Evolutionary conservation across 768 basidiomycete genomes (phyloP).

Genomic region (Gymnopilus dilepis): DNA sequence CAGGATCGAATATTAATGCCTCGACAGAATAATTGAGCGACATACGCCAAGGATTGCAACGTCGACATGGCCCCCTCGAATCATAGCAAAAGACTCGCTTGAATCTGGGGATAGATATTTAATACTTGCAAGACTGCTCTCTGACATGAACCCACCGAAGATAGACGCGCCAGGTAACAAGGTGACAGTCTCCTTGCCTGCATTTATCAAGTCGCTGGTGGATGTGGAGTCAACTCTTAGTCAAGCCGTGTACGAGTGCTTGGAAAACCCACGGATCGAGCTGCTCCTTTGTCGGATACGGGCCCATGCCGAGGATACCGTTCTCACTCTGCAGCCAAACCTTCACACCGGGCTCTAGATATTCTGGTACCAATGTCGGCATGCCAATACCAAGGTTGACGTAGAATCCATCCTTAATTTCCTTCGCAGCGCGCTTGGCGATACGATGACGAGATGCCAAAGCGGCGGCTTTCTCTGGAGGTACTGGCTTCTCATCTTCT

Average conservation of each 20-base stretch:
- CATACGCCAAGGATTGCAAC: constrained; percentile 91
- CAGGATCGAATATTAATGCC: neutral
- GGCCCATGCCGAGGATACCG: constrained; percentile 87
- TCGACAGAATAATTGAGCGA: constrained; percentile 18
- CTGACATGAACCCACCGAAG: constrained; percentile 65
- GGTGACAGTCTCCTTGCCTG: constrained; percentile 94
- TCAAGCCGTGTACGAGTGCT: neutral
- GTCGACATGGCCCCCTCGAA: constrained; percentile 94
- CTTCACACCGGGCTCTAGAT: constrained; percentile 69
- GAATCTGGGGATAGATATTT: constrained; percentile 61
- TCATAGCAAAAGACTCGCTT: constrained; percentile 95
- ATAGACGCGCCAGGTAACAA: constrained; percentile 89
- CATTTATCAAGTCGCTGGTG: constrained; percentile 86
- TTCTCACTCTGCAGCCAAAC: constrained; percentile 96
- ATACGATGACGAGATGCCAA: constrained; percentile 71
- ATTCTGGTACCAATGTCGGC: constrained; percentile 87
- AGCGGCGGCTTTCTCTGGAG: constrained; percentile 59
- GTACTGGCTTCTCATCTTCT: constrained; percentile 28
- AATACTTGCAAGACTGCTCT: neutral
- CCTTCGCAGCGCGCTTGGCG: constrained; percentile 86
- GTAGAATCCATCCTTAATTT: constrained; percentile 86
- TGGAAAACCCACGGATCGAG: constrained; percentile 71
- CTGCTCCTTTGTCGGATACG: constrained; percentile 83
- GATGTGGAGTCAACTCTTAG: constrained; percentile 10
- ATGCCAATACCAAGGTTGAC: constrained; percentile 93